phyloP scores from a whole-genome alignment of 1,284 basidiomycete genomes.

The Tilletia setariae region DNA sequence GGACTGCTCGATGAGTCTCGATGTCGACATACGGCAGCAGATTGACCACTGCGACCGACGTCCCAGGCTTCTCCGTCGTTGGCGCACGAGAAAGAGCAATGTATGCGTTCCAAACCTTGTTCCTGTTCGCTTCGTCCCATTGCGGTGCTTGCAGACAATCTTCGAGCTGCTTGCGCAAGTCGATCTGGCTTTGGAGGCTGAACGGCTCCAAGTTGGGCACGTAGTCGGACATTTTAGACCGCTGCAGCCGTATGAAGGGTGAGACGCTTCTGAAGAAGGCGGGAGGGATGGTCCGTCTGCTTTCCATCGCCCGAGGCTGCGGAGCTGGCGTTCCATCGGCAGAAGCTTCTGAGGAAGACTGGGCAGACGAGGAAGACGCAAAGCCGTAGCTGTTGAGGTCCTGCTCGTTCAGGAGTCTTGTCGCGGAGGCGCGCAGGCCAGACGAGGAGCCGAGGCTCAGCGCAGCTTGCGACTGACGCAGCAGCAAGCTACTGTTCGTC shows the following conservation, averaged over 20 bases:
- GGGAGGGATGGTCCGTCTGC: background rate
- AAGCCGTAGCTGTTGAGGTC: background rate
- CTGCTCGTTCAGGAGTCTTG: background rate
- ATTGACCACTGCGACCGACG: background rate
- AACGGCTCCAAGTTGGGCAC: background rate
- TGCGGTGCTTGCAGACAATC: background rate
- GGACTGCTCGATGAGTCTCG: background rate
- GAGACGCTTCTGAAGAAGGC: constrained; percentile 3
- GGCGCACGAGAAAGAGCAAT: background rate
- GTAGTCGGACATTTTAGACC: no score
- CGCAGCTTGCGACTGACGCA: background rate
- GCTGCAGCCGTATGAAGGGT: background rate
- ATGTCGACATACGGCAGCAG: background rate
- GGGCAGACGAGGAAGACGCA: background rate
- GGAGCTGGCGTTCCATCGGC: background rate
- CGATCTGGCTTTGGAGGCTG: background rate
- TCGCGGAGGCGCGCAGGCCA: background rate
- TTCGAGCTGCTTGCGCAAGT: background rate
- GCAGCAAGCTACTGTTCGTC: background rate
- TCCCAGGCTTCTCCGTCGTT: background rate
- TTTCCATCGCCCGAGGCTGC: background rate
- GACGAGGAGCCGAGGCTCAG: background rate
- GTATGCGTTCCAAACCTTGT: background rate
- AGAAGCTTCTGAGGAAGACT: background rate
- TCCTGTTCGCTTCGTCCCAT: background rate